Evolutionary conservation across 306 rosid species (phyloP).

Genomic region (Vicia villosa): DNA sequence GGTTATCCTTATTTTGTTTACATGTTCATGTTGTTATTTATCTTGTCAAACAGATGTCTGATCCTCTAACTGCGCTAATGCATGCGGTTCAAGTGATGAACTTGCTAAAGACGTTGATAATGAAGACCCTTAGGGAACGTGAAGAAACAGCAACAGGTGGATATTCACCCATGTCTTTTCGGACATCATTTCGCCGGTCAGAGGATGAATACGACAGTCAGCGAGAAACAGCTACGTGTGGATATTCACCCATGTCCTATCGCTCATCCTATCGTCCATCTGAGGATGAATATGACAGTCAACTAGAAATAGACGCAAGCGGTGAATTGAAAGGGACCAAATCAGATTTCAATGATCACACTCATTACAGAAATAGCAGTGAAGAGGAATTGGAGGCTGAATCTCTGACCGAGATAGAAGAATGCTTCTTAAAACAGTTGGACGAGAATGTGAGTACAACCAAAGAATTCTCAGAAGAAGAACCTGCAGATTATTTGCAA

Average conservation of each 20-base stretch:
- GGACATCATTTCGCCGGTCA: constrained; percentile 57
- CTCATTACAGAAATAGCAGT: constrained; percentile 53
- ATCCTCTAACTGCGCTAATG: constrained; percentile 97
- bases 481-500: constrained; percentile 30
- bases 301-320: constrained; percentile 70
- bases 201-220: constrained; percentile 43
- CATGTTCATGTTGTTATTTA: constrained; percentile 9
- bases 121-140: constrained; percentile 73
- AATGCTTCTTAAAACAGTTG: constrained; percentile 65
- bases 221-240: constrained; percentile 55
- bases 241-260: constrained; percentile 76
- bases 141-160: constrained; percentile 66
- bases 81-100: constrained; percentile 99
- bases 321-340: constrained; percentile 54
- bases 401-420: constrained; percentile 60
- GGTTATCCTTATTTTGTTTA: not conserved
- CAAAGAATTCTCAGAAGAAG: constrained; percentile 47
- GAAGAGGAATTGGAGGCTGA: constrained; percentile 59
- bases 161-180: constrained; percentile 77
- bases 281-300: constrained; percentile 64
- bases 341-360: constrained; percentile 52
- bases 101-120: constrained; percentile 84
- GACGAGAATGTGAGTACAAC: constrained; percentile 46
- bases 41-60: constrained; percentile 79
- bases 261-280: constrained; percentile 61